phyloP scores from a whole-genome alignment of 1,284 basidiomycete genomes.

The Fomes fomentarius region DNA sequence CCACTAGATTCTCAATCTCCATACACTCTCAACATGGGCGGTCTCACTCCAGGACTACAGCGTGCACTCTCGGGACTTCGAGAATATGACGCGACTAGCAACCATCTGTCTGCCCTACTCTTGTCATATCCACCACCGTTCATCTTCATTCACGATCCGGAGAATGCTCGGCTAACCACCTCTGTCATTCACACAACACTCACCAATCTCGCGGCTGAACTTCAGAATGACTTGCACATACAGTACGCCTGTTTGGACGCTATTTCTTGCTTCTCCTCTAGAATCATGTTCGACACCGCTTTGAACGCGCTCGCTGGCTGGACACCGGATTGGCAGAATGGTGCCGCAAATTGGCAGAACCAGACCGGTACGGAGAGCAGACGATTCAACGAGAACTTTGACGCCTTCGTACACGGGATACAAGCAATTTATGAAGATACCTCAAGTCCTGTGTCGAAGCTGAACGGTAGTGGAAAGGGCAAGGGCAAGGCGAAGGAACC shows the following conservation, averaged over 20 bases:
- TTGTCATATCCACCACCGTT: slow-evolving; percentile 62
- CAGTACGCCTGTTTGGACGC: slow-evolving; percentile 56
- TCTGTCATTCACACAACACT: slow-evolving; percentile 46
- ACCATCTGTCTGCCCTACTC: slow-evolving; percentile 52
- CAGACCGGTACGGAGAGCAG: slow-evolving; percentile 34
- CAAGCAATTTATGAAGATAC: slow-evolving; percentile 35
- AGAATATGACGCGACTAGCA: slow-evolving; percentile 36
- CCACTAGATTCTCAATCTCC: background rate
- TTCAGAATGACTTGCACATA: slow-evolving; percentile 15
- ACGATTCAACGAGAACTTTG: slow-evolving; percentile 63
- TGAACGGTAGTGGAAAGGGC: slow-evolving; percentile 35
- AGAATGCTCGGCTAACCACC: slow-evolving; percentile 49
- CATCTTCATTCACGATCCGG: slow-evolving; percentile 71
- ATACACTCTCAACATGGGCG: slow-evolving; percentile 2
- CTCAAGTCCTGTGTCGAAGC: slow-evolving; percentile 14
- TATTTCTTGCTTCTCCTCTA: slow-evolving; percentile 65
- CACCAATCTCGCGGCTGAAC: slow-evolving; percentile 23
- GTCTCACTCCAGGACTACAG: slow-evolving; percentile 6
- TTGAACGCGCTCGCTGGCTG: slow-evolving; percentile 62
- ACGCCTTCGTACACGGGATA: slow-evolving; percentile 70
- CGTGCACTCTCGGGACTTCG: slow-evolving; percentile 23
- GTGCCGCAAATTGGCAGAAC: slow-evolving; percentile 58
- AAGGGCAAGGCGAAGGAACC: slow-evolving; percentile 37
- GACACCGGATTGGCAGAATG: slow-evolving; percentile 59
- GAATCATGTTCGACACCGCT: slow-evolving; percentile 70